Evolutionary conservation across 176 grass and related monocot species (phyloP), one percentile per base, ranked within the genome.

Genomic region (Aegilops tauschii): DNA sequence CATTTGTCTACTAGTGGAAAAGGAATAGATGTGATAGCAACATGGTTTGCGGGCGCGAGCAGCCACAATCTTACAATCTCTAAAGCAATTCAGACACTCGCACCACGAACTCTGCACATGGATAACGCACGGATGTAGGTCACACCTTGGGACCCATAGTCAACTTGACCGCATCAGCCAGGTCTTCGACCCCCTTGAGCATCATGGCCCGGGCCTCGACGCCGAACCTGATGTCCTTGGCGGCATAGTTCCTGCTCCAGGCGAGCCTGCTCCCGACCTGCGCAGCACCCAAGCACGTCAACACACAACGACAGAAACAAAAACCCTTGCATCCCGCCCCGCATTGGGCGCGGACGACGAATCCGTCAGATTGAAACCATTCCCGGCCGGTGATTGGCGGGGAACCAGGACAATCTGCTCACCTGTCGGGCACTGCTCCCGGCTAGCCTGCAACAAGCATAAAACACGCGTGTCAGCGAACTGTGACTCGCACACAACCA

Each of bases 91-190:
- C 56, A 39, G 34, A 82, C 21, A 25, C n/a, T 14, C 7, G 27
- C 8, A 47, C 9, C 30, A 82, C 10, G n/a, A 67, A 62, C 20
- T 64, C 9, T 39, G 50, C 50, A 47, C 10, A 29, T 31, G 29
- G 4, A 10, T 8, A 66, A 49, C 8, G 23, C 27, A 25, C 8
- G 6, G 52, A 21, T 27, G 63, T 0, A 23, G 14, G 14, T 4
- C 44, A 87, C 88, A 98, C 96, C 91, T 98, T 98, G 23, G 96
- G 96, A 69, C 93, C 93, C 93, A 98, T 98, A 8, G 96, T 98
- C 65, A 98, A 85, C 83, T 92, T 95, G 2, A 98, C 96, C 2
- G 93, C 92, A 90, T 98, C 96, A 65, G 93, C 96, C 80, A 98
- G 72, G 54, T 98, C 96, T 40, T 95, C 96, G 20, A 98, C 92